Base-by-base conservation (phyloP, 2,329 filamentous ascomycete species). In the Catunica adiposa region DNA sequence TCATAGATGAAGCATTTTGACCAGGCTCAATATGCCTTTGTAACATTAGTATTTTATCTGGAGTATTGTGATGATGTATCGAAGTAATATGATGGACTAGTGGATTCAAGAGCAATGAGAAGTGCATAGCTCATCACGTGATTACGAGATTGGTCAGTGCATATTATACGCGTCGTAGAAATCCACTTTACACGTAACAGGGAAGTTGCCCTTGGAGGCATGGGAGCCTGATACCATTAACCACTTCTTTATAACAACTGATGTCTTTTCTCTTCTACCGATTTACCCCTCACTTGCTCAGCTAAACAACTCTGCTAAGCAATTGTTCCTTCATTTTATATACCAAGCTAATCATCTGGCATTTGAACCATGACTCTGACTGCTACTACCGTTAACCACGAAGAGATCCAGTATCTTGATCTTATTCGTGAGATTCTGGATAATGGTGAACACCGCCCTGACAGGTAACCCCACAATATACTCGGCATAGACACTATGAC, bases 371-470 rank as follows among this genome's bases (percentile, higher is more conserved):
- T 59, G 58, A 17, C 48, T 20, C 29, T 54, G 44, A 14, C 20
- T 8, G 46, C 29, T 15, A 44, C 44, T 37, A 61, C 60, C 7
- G 63, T 63, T 34, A 58, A 58, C 31, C 88, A 95, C 64, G 89
- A 97, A 72, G 92, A 98, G 71, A 75, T 89, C 65, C 92, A 97
- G 70, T 98, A 98, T 67, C 82, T 98, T 58, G 78, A 90, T 63
- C 77, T 98, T 25, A 88, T 97, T 60, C 83, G 82, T 61, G 79
- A 87, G 61, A 96, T 97, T 64, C 75, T 98, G 15, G 73, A 80
- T 15, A 71, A 79, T 25, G 92, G 92, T 64, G 92, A 98, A 68
- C 83, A 89, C 66, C 83, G 92, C 17, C 89, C 88, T 31, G 92
- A 98, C 68, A 78, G 87, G 83, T 86, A 73, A 34, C 63, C 31